Evolutionary conservation across 805 yeast species (phyloP).

Genomic region (Candida qinlingensis): DNA sequence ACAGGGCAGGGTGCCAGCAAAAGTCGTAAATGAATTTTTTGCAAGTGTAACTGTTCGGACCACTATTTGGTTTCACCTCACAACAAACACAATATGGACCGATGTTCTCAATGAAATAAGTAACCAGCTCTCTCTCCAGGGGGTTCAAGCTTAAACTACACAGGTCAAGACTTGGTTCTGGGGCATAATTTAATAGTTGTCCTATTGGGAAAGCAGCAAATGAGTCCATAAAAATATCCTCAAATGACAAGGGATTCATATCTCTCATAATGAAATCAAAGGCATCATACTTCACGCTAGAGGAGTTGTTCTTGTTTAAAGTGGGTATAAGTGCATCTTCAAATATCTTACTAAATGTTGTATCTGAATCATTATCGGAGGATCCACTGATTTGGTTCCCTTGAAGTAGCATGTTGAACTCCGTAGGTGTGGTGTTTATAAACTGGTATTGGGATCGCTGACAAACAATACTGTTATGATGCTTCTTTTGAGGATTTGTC

Average conservation of each 20-base stretch:
- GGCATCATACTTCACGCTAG: constrained; percentile 9
- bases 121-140: constrained; percentile 20
- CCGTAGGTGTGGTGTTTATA: constrained; percentile 9
- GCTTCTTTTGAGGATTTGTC: background rate
- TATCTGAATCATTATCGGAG: background rate
- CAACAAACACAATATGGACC: constrained; percentile 37
- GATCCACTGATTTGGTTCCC: constrained; percentile 9
- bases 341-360: constrained; percentile 10
- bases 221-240: constrained; percentile 18
- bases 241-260: constrained; percentile 12
- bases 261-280: constrained; percentile 16
- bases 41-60: constrained; percentile 10
- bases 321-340: constrained; percentile 15
- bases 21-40: too few species aligned
- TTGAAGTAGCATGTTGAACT: constrained; percentile 2
- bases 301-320: constrained; percentile 5
- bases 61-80: constrained; percentile 22
- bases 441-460: constrained; percentile 12
- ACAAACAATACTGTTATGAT: constrained; percentile 6
- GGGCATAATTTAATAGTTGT: constrained; percentile 10
- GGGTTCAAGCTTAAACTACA: constrained; percentile 9
- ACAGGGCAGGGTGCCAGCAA: too few species aligned
- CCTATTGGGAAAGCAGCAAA: constrained; percentile 19
- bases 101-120: constrained; percentile 30
- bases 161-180: constrained; percentile 14